Evolutionary conservation across 768 basidiomycete species (phyloP).

Genomic region (Suillus subaureus): DNA sequence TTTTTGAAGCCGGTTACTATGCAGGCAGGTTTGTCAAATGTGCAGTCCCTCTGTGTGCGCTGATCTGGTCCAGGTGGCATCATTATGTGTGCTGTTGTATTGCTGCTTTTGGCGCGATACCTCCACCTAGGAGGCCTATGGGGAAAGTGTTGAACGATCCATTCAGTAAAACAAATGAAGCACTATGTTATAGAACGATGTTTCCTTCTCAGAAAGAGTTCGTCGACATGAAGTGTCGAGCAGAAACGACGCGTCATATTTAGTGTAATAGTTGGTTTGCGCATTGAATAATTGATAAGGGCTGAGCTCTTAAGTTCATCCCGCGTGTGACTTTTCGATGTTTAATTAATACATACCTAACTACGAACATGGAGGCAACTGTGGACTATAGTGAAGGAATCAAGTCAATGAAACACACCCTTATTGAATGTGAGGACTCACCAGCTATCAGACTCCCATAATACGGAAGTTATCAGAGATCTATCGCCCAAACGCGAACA

Average conservation of each 20-base stretch:
- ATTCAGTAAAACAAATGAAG: neutral
- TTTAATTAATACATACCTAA: neutral
- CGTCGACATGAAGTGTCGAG: neutral
- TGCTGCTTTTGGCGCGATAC: constrained; percentile 43
- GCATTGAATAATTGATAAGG: neutral
- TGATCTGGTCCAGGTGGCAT: constrained; percentile 33
- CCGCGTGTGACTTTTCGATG: too few relatives aligned
- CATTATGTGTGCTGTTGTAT: constrained; percentile 42
- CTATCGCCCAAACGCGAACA: neutral
- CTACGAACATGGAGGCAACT: neutral
- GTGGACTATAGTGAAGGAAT: neutral
- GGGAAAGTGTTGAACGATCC: constrained; percentile 33
- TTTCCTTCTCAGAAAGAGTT: neutral
- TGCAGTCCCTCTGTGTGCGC: neutral
- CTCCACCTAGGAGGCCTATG: constrained; percentile 40
- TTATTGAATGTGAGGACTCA: neutral
- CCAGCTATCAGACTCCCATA: neutral
- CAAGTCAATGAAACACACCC: neutral
- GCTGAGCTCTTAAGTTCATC: neutral
- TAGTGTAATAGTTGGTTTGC: neutral
- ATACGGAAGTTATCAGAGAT: neutral
- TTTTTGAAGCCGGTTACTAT: constrained; percentile 37
- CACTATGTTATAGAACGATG: neutral
- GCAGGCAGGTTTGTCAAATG: constrained; percentile 35
- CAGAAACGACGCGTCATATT: neutral